These are phyloP conservation scores for Mallotus repandus DNA, from an alignment of 441 rosid species.

Conservation along the genomic window DNA sequence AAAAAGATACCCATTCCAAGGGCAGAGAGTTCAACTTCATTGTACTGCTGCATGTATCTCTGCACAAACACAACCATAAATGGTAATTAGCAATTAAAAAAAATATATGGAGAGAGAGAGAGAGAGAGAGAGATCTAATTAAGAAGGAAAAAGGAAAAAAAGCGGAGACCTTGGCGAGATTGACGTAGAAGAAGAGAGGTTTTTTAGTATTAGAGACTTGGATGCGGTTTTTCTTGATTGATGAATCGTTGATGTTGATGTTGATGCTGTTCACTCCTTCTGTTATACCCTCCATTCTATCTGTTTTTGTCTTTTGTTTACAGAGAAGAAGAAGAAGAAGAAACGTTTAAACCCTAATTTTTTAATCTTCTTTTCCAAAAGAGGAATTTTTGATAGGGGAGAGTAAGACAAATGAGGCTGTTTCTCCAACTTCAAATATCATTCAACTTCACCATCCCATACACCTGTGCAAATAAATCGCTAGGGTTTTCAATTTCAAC, in stretches of 20 bases:
- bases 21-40: conserved; percentile 86
- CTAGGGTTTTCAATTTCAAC: too few relatives aligned
- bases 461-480: too few relatives aligned
- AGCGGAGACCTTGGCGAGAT: conserved; percentile 68
- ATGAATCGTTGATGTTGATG: conserved; percentile 34
- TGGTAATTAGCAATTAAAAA: not conserved
- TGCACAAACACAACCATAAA: conserved; percentile 29
- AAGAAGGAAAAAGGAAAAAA: not conserved
- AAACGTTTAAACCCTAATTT: too few relatives aligned
- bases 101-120: not conserved
- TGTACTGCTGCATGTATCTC: conserved; percentile 95
- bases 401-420: too few relatives aligned
- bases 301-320: too few relatives aligned
- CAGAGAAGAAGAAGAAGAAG: too few relatives aligned
- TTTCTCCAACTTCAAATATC: too few relatives aligned
- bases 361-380: too few relatives aligned
- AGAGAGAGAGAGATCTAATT: not conserved
- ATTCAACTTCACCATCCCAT: too few relatives aligned
- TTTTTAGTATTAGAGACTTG: conserved; percentile 92
- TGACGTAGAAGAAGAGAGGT: conserved; percentile 86
- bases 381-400: too few relatives aligned
- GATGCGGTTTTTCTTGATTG: conserved; percentile 70
- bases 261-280: conserved; percentile 62
- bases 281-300: conserved; percentile 62
- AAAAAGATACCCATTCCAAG: conserved; percentile 85